These are phyloP conservation scores for Suillus subluteus DNA, from an alignment of 768 basidiomycete species.

Conservation along the genomic window DNA sequence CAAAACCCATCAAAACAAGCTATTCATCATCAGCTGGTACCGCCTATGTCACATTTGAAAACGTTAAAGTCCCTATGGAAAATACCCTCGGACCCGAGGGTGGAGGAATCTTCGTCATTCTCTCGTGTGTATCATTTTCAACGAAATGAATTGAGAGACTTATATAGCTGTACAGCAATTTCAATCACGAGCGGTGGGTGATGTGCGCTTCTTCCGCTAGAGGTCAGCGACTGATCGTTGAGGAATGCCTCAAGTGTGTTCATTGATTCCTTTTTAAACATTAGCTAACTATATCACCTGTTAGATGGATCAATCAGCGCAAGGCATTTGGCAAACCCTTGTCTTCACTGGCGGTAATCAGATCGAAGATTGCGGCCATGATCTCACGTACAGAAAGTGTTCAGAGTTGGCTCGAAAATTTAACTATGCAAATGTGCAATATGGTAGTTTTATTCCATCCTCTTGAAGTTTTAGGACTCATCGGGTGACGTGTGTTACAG, in stretches of 20 bases:
- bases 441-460: slow-evolving; percentile 49
- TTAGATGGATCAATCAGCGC: slow-evolving; percentile 76
- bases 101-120: slow-evolving; percentile 66
- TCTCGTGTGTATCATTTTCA: slow-evolving; percentile 40
- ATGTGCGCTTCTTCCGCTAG: slow-evolving; percentile 62
- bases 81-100: slow-evolving; percentile 85
- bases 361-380: slow-evolving; percentile 79
- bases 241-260: slow-evolving; percentile 72
- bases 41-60: slow-evolving; percentile 74
- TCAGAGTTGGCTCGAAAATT: slow-evolving; percentile 78
- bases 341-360: slow-evolving; percentile 69
- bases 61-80: slow-evolving; percentile 81
- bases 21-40: slow-evolving; percentile 85
- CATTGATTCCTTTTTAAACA: background rate
- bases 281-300: background rate
- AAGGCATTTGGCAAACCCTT: slow-evolving; percentile 80
- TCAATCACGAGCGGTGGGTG: slow-evolving; percentile 77
- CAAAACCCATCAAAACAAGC: slow-evolving; percentile 82
- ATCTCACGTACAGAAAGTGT: slow-evolving; percentile 67
- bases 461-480: slow-evolving; percentile 21
- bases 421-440: slow-evolving; percentile 82
- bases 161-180: slow-evolving; percentile 42
- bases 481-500: slow-evolving; percentile 27
- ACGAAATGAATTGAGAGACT: slow-evolving; percentile 4
- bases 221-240: slow-evolving; percentile 63